phyloP scores from a whole-genome alignment of 805 yeast genomes.

The Wickerhamomyces subpelliculosus region DNA sequence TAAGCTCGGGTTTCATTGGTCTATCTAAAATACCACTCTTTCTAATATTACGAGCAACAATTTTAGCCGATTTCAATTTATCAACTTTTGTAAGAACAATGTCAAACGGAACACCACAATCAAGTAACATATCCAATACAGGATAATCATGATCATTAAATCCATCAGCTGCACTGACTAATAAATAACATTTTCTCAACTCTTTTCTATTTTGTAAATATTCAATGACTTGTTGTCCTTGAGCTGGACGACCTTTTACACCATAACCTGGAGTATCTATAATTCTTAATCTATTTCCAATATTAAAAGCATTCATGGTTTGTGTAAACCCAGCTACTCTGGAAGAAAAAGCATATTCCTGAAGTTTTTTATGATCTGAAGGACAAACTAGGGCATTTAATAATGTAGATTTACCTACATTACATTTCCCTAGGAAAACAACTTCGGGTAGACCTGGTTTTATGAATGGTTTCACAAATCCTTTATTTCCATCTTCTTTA shows the following conservation, averaged over 20 bases:
- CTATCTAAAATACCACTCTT: constrained; percentile 34
- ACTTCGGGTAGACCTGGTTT: constrained; percentile 57
- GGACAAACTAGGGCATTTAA: constrained; percentile 52
- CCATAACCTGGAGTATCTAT: constrained; percentile 95
- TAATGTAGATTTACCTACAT: constrained; percentile 81
- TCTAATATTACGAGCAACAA: constrained; percentile 31
- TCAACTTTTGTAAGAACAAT: constrained; percentile 76
- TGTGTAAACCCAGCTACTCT: constrained; percentile 49
- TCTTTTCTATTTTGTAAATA: constrained; percentile 51
- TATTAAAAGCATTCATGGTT: constrained; percentile 63
- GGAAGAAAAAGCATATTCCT: constrained; percentile 46
- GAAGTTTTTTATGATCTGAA: constrained; percentile 21
- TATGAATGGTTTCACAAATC: neutral
- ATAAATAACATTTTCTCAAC: constrained; percentile 51
- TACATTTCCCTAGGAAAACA: constrained; percentile 71
- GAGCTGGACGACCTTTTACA: constrained; percentile 50
- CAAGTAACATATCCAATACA: constrained; percentile 43
- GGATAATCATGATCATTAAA: constrained; percentile 48
- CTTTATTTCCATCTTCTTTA: constrained; percentile 7
- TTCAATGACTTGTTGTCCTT: constrained; percentile 62
- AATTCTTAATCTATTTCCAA: constrained; percentile 55
- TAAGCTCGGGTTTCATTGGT: constrained; percentile 32
- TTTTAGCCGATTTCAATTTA: constrained; percentile 31
- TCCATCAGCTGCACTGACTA: constrained; percentile 57
- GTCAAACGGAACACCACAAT: constrained; percentile 61